Conservation (phyloP, 257 asterid genomes). For the Cruciata laevipes region DNA sequence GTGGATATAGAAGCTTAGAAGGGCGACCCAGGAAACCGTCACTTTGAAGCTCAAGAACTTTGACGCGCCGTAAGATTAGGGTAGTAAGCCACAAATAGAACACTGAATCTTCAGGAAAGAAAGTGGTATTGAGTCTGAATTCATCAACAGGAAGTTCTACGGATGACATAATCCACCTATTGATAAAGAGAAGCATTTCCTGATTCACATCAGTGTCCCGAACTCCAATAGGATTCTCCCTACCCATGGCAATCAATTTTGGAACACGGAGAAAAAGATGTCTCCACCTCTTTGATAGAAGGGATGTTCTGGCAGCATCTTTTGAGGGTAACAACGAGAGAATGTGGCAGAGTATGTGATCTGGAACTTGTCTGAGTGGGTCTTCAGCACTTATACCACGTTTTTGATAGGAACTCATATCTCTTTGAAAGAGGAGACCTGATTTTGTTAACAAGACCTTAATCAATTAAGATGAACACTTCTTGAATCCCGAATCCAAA, state of each 20-base stretch:
- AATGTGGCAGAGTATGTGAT: background rate
- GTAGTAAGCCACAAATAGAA: background rate
- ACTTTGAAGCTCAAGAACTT: background rate
- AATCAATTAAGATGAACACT: too few species aligned
- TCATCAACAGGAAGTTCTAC: background rate
- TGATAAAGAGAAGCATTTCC: background rate
- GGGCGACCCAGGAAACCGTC: background rate
- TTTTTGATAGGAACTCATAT: background rate
- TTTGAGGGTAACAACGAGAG: background rate
- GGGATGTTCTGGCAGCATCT: background rate
- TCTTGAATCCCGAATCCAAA: too few species aligned
- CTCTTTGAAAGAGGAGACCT: background rate
- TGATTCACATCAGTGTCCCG: background rate
- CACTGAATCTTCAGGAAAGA: background rate
- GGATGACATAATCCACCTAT: background rate
- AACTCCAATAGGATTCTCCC: background rate
- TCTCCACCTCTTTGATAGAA: background rate
- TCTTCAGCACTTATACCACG: background rate
- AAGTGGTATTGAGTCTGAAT: background rate
- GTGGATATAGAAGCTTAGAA: background rate
- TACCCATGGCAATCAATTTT: background rate
- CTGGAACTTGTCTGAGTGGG: background rate
- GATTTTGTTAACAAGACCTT: background rate
- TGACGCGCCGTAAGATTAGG: background rate
- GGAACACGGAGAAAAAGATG: background rate